Evolutionary conservation across 805 yeast genomes (phyloP).

Genomic region (Dipodascus geniculatus): DNA sequence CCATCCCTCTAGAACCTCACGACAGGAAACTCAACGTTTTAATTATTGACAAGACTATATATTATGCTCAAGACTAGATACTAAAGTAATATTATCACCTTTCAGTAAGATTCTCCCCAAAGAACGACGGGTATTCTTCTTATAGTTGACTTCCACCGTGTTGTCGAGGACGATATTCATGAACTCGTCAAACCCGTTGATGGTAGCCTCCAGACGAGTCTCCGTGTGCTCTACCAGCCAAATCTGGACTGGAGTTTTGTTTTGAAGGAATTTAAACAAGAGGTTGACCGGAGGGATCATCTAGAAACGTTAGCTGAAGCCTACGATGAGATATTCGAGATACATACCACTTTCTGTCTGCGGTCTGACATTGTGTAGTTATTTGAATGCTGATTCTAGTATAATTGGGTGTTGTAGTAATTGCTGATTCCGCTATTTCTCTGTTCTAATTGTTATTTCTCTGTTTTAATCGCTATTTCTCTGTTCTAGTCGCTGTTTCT

Average conservation of each 20-base stretch:
- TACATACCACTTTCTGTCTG: slow-evolving; percentile 1
- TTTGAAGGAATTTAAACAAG: slow-evolving; percentile 76
- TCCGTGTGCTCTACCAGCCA: slow-evolving; percentile 86
- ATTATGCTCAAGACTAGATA: slow-evolving; percentile 28
- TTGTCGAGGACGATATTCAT: slow-evolving; percentile 71
- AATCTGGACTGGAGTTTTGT: slow-evolving; percentile 64
- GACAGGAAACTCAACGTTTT: slow-evolving; percentile 51
- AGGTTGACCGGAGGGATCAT: slow-evolving; percentile 87
- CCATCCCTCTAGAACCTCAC: slow-evolving; percentile 48
- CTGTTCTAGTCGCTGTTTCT: no score
- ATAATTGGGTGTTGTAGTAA: no score
- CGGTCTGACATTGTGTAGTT: not conserved
- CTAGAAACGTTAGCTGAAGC: slow-evolving; percentile 15
- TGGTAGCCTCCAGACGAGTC: slow-evolving; percentile 28
- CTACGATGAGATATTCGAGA: not conserved
- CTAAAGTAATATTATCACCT: slow-evolving; percentile 87
- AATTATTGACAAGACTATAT: slow-evolving; percentile 28
- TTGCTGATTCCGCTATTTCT: no score
- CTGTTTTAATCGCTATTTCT: no score
- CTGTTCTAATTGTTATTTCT: no score
- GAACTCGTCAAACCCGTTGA: slow-evolving; percentile 85
- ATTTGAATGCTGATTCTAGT: no score
- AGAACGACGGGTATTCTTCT: slow-evolving; percentile 37
- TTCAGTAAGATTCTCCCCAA: slow-evolving; percentile 55
- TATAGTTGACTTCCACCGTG: slow-evolving; percentile 50